phyloP scores from a whole-genome alignment of 257 asterid genomes.

The Ajuga chamaepitys region DNA sequence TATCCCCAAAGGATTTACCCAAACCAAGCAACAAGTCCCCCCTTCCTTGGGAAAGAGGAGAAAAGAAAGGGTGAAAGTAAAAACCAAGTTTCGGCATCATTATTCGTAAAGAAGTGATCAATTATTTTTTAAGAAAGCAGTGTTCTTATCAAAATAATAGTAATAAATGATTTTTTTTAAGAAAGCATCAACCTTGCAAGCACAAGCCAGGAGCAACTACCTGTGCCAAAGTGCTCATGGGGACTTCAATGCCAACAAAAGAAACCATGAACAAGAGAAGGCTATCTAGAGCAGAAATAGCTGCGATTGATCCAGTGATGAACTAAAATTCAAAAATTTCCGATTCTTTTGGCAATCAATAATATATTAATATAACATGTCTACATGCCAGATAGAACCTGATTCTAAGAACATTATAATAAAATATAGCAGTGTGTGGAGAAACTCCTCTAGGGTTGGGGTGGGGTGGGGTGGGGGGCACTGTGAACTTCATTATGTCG shows the following conservation, averaged over 20 bases:
- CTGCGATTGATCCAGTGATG: background rate
- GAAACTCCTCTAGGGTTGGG: no score
- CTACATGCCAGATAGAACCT: no score
- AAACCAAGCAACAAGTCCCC: background rate
- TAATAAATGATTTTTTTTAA: no score
- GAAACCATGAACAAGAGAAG: background rate
- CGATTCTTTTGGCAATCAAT: background rate
- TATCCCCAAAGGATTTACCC: background rate
- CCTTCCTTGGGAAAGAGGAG: background rate
- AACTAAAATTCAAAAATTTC: background rate
- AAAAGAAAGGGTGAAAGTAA: background rate
- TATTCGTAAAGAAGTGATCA: background rate
- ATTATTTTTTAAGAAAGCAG: background rate
- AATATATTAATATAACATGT: no score
- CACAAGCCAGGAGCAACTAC: slow-evolving; percentile 8
- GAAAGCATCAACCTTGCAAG: background rate
- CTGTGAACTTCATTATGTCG: background rate
- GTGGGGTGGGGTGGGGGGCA: no score
- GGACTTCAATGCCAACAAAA: background rate
- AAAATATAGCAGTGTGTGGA: no score
- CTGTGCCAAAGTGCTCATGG: background rate
- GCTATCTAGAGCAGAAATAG: background rate
- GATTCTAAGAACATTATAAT: background rate
- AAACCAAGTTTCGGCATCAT: background rate
- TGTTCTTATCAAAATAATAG: no score